phyloP scores from a whole-genome alignment of 495 filamentous ascomycete species.

The Trichodelitschia bisporula region DNA sequence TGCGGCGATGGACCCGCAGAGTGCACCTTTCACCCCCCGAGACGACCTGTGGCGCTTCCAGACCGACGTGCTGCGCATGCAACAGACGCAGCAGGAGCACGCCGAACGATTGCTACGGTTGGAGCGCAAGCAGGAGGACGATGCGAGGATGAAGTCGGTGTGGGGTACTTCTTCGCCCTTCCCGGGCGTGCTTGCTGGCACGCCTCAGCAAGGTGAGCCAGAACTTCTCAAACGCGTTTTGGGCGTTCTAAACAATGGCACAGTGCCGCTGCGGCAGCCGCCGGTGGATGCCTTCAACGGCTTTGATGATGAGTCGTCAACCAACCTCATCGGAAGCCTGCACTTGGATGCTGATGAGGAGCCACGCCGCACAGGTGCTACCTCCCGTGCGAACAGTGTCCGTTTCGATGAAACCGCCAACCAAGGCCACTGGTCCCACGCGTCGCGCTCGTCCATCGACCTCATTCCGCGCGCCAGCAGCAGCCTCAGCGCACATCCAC shows the following conservation, averaged over 20 bases:
- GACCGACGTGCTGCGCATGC: slow-evolving; percentile 65
- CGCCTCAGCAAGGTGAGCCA: slow-evolving; percentile 52
- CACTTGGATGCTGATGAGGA: slow-evolving; percentile 77
- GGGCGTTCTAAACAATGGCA: slow-evolving; percentile 1
- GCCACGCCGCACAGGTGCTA: slow-evolving; percentile 52
- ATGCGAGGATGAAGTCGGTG: slow-evolving; percentile 59
- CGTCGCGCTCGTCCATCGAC: slow-evolving; percentile 55
- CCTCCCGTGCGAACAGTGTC: slow-evolving; percentile 84
- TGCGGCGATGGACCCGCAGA: slow-evolving; percentile 36
- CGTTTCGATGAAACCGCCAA: slow-evolving; percentile 96
- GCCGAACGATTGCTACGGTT: slow-evolving; percentile 54
- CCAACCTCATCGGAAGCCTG: slow-evolving; percentile 43
- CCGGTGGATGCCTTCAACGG: slow-evolving; percentile 54
- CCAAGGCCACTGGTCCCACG: slow-evolving; percentile 69
- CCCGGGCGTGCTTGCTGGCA: slow-evolving; percentile 37
- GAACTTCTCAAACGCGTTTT: not conserved
- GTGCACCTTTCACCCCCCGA: slow-evolving; percentile 29
- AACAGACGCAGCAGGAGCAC: slow-evolving; percentile 54
- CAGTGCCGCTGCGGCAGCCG: slow-evolving; percentile 52
- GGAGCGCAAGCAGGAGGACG: slow-evolving; percentile 61
- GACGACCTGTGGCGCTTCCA: slow-evolving; percentile 74
- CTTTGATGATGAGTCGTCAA: slow-evolving; percentile 53
- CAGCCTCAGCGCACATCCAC: slow-evolving; percentile 53
- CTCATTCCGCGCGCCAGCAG: slow-evolving; percentile 58
- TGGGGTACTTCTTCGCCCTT: slow-evolving; percentile 68